These are phyloP conservation scores for Daedalea quercina DNA, from an alignment of 768 basidiomycete genomes.

Conservation along the genomic window DNA sequence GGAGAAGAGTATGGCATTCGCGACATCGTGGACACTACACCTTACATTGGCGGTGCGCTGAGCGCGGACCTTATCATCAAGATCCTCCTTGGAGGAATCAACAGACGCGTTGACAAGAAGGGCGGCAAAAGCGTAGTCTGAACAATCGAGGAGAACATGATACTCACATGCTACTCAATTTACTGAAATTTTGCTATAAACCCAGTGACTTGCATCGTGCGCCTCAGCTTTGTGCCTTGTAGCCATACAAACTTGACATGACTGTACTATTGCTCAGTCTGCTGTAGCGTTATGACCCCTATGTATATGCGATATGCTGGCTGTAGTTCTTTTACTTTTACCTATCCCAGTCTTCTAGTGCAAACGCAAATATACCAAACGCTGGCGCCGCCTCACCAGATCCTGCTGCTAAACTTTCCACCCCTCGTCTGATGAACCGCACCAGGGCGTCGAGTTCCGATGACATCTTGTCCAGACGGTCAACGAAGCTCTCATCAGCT, in stretches of 20 bases:
- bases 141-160: background rate
- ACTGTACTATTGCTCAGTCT: background rate
- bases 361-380: constrained; percentile 69
- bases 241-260: background rate
- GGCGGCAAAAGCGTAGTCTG: constrained; percentile 13
- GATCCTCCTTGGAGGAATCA: constrained; percentile 61
- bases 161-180: too few relatives aligned
- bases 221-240: background rate
- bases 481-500: constrained; percentile 41
- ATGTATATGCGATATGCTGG: background rate
- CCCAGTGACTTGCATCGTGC: background rate
- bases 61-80: constrained; percentile 48
- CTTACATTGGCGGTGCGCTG: constrained; percentile 38
- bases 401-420: constrained; percentile 62
- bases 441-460: constrained; percentile 67
- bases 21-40: constrained; percentile 70
- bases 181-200: too few relatives aligned
- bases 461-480: constrained; percentile 56
- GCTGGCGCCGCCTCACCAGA: constrained; percentile 51
- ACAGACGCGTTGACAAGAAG: constrained; percentile 40
- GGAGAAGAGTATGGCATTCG: constrained; percentile 34
- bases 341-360: constrained; percentile 73
- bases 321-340: constrained; percentile 5
- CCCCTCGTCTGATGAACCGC: constrained; percentile 58
- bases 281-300: too few relatives aligned